Base-by-base conservation (phyloP, 805 yeast genomes). In the Teunomyces lycoperdinae region DNA sequence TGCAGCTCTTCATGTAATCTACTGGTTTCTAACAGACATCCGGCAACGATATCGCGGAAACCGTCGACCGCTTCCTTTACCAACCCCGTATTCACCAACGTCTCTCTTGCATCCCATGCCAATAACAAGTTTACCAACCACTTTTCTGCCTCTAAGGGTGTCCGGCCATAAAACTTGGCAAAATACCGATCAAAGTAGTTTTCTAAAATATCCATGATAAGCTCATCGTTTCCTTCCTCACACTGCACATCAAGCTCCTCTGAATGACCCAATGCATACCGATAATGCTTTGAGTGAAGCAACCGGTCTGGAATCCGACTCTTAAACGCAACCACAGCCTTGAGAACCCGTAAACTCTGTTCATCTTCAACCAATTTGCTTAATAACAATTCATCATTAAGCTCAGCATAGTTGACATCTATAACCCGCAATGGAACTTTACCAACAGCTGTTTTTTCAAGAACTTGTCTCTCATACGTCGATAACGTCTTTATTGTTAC, bases 141-240 rank as follows among this genome's bases (percentile, higher is more conserved):
- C 17, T 45, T 44, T 28, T 50, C 54, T 9, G 53, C 56, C n/a
- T 50, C 49, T 4, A 45, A 28, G 8, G 51, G 40, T 3, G 30
- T 20, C 28, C 34, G 32, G 9, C 48, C 52, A 38, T 48, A 50
- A 42, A 49, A 53, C 36, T 52, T 46, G 9, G 51, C 53, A 38
- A 53, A 50, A 38, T 33, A 53, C 33, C 56, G 54, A 40, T 53
- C 54, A 47, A 53, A 53, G 42, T 44, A 32, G 26, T 46, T 44
- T 14, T 39, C 52, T 39, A 53, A 30, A 1, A 45, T 41, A 5
- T 47, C 46, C 30, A 45, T 42, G 13, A 50, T 42, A 11, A 39
- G 39, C 31, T 47, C 46, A 17, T 48, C 50, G 30, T 43, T 44
- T 26, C 44, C 42, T 2, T 20, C 42, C 3, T 20, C 28, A 9